These are phyloP conservation scores for Lepiota venenata DNA, from an alignment of 768 basidiomycete species.

Conservation along the genomic window DNA sequence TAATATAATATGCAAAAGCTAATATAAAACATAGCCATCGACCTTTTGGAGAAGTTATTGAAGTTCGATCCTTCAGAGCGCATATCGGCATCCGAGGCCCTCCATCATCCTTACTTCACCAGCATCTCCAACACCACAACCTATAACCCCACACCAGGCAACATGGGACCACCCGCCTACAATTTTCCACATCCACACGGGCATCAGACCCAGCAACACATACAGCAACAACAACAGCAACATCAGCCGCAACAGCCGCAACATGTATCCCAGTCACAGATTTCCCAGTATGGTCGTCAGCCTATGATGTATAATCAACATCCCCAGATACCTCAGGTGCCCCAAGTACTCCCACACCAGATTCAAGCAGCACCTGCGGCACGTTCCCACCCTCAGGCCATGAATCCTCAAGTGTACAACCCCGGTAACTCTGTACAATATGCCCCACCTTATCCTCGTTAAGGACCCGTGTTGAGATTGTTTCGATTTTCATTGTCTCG, in stretches of 20 bases:
- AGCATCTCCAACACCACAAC: constrained; percentile 41
- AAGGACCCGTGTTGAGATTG: background rate
- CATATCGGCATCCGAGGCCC: constrained; percentile 86
- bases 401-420: constrained; percentile 12
- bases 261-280: constrained; percentile 17
- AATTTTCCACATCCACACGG: constrained; percentile 65
- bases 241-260: constrained; percentile 29
- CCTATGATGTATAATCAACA: constrained; percentile 18
- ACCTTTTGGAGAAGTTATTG: constrained; percentile 89
- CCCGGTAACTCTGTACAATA: constrained; percentile 12
- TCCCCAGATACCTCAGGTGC: constrained; percentile 18
- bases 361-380: constrained; percentile 4
- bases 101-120: constrained; percentile 90
- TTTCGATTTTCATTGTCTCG: background rate
- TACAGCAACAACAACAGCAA: constrained; percentile 34
- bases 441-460: constrained; percentile 14
- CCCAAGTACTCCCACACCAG: constrained; percentile 19
- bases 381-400: constrained; percentile 11
- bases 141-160: constrained; percentile 44
- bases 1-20: background rate
- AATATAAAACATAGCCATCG: constrained; percentile 59
- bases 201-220: constrained; percentile 49
- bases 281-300: constrained; percentile 21
- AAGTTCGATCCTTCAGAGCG: constrained; percentile 95
- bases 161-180: constrained; percentile 67